Percentiles rank a stretch among this genome's conserved stretches.
phyloP scores from a whole-genome alignment of 176 grass and related monocot species.

The Carex parvula region DNA sequence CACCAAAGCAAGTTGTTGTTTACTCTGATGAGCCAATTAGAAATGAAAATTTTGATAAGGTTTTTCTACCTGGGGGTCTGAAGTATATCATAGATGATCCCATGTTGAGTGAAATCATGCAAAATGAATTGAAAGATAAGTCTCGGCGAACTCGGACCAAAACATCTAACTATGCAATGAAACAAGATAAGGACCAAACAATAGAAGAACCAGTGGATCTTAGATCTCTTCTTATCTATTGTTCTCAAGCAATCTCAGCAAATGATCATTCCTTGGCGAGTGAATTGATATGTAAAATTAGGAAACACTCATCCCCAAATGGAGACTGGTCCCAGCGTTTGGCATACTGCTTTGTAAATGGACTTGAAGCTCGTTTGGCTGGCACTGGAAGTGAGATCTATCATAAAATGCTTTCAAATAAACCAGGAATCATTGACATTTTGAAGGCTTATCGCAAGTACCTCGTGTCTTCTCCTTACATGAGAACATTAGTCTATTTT shows the following conservation, averaged over 20 bases:
- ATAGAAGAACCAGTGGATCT: neutral
- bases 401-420: constrained; percentile 29
- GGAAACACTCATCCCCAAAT: constrained; percentile 33
- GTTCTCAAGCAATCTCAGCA: constrained; percentile 32
- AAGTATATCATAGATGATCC: constrained; percentile 23
- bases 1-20: constrained; percentile 32
- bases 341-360: constrained; percentile 47
- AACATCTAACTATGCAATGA: neutral
- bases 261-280: constrained; percentile 22
- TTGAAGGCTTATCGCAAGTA: constrained; percentile 37
- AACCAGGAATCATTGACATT: constrained; percentile 37
- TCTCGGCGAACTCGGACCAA: neutral
- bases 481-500: constrained; percentile 33
- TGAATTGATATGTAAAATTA: constrained; percentile 51
- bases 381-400: constrained; percentile 48
- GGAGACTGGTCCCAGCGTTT: constrained; percentile 51
- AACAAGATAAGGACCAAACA: neutral
- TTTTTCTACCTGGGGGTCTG: constrained; percentile 32
- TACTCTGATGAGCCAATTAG: constrained; percentile 26
- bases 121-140: constrained; percentile 27
- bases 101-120: constrained; percentile 25
- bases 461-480: constrained; percentile 42
- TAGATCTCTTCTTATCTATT: constrained; percentile 17
- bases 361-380: constrained; percentile 56
- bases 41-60: constrained; percentile 38